phyloP scores from a whole-genome alignment of 208 protist species.

The Acanthamoeba castellanii region DNA sequence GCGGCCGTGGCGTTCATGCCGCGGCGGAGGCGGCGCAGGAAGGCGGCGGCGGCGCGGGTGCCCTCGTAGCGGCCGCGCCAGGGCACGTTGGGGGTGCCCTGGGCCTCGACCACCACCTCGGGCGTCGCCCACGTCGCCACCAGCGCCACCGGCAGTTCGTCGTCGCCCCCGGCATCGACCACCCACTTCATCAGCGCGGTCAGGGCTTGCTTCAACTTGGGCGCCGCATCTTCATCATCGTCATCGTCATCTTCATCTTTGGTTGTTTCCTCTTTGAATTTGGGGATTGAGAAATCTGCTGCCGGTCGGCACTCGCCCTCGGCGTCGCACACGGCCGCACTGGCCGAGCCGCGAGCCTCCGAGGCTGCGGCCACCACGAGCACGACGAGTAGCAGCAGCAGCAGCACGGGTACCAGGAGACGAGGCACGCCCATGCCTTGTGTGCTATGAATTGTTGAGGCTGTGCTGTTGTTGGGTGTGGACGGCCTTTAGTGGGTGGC shows the following conservation, averaged over 20 bases:
- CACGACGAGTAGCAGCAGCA: too few relatives aligned
- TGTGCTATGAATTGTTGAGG: too few relatives aligned
- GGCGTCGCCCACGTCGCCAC: background rate
- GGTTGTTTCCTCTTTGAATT: too few relatives aligned
- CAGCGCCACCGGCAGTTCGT: background rate
- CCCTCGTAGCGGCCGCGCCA: background rate
- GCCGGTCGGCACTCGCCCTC: background rate
- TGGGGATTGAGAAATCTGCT: too few relatives aligned
- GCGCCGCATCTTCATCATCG: background rate
- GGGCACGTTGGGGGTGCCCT: background rate
- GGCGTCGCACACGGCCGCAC: background rate
- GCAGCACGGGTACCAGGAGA: too few relatives aligned
- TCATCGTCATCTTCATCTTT: too few relatives aligned
- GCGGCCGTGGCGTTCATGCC: background rate
- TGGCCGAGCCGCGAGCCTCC: background rate
- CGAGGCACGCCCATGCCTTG: too few relatives aligned
- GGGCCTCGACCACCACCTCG: background rate
- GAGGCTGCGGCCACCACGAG: background rate
- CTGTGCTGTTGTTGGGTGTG: too few relatives aligned
- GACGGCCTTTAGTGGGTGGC: too few relatives aligned
- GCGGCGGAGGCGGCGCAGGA: background rate
- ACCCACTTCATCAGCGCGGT: background rate
- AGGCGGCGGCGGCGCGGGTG: background rate
- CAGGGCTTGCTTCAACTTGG: background rate
- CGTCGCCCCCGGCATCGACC: background rate